Evolutionary conservation across 164 flowering plant species (phyloP).

Genomic region (Annona cherimola): DNA sequence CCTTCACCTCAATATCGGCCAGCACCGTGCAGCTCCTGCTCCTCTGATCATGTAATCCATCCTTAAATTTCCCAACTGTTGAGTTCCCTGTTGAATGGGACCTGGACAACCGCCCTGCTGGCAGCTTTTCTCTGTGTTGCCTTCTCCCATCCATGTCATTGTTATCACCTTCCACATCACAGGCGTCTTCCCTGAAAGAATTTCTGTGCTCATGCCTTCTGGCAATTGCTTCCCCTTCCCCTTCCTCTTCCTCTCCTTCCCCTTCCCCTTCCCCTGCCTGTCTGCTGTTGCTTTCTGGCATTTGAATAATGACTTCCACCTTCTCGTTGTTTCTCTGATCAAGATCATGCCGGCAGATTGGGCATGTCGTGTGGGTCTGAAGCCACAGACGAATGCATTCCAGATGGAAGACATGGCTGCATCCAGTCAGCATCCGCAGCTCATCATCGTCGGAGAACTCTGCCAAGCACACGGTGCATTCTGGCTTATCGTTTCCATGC

Average conservation of each 20-base stretch:
- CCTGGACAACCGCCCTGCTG: constrained; percentile 32
- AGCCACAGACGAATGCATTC: constrained; percentile 94
- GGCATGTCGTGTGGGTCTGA: constrained; percentile 65
- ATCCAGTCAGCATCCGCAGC: constrained; percentile 47
- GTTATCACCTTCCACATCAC: constrained; percentile 6
- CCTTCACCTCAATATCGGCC: neutral
- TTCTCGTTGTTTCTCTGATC: constrained; percentile 20
- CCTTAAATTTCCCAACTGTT: neutral
- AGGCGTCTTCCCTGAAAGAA: constrained; percentile 23
- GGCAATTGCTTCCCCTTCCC: neutral
- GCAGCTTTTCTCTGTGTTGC: neutral
- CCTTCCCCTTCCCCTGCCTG: neutral
- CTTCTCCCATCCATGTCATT: neutral
- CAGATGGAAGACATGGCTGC: constrained; percentile 74
- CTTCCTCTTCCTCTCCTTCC: neutral
- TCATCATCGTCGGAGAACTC: constrained; percentile 49
- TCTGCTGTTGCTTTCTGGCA: neutral
- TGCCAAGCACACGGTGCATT: constrained; percentile 74
- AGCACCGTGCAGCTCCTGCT: neutral
- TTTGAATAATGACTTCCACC: neutral
- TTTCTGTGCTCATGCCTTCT: constrained; percentile 17
- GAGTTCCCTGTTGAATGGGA: constrained; percentile 68
- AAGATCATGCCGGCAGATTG: constrained; percentile 62
- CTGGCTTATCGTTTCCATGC: constrained; percentile 39
- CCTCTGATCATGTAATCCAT: neutral